Evolutionary conservation across 2,329 filamentous ascomycete species (phyloP).

Genomic region (Raffaelea arxii): DNA sequence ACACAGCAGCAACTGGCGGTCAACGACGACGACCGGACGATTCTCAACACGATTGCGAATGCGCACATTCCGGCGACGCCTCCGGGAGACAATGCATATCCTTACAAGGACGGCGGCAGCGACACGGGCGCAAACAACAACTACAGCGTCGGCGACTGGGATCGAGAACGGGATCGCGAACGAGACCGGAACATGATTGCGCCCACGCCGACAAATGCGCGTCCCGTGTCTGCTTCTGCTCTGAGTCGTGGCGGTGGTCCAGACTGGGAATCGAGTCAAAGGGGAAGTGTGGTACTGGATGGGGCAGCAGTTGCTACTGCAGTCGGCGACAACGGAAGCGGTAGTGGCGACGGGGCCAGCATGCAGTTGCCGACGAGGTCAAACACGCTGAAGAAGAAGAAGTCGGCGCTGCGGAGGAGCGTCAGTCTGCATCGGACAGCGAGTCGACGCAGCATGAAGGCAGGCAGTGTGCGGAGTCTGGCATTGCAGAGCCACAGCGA

Average conservation of each 20-base stretch:
- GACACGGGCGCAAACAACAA: conserved; percentile 5
- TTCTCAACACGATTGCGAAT: conserved; percentile 27
- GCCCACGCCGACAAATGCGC: not conserved
- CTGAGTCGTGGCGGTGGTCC: conserved; percentile 17
- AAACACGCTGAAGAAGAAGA: conserved; percentile 88
- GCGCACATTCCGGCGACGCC: conserved; percentile 17
- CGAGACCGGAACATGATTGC: conserved; percentile 1
- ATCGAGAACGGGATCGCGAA: conserved; percentile 6
- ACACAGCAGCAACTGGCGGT: conserved; percentile 8
- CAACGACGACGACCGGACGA: conserved; percentile 21
- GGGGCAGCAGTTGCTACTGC: no score
- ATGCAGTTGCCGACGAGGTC: conserved; percentile 32
- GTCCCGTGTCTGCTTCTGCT: conserved; percentile 5
- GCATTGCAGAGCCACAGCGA: conserved; percentile 60
- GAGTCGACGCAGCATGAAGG: conserved; percentile 72
- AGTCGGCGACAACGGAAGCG: conserved; percentile 23
- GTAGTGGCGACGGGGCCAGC: conserved; percentile 30
- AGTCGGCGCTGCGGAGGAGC: conserved; percentile 63
- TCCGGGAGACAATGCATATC: conserved; percentile 7
- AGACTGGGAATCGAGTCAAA: not conserved
- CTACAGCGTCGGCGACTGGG: conserved; percentile 4
- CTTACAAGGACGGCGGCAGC: conserved; percentile 15
- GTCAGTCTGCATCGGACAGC: conserved; percentile 68
- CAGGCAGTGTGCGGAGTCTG: conserved; percentile 78
- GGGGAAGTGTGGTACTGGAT: conserved; percentile 31